Evolutionary conservation across 164 flowering plant genomes (phyloP), one percentile per base, ranked within the genome.

Genomic region (Pachysandra terminalis): DNA sequence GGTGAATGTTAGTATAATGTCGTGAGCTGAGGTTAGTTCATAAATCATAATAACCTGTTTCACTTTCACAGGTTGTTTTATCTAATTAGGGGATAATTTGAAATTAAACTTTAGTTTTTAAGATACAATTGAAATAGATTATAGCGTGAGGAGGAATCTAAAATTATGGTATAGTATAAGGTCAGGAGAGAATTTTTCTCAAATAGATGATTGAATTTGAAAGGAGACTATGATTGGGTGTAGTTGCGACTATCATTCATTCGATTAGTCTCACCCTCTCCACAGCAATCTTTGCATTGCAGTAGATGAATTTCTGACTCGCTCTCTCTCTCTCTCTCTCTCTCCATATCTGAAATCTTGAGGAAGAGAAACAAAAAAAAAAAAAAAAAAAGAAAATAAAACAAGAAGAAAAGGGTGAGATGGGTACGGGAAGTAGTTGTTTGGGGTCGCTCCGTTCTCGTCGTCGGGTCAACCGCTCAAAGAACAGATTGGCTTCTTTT

Each of bases 381-480:
- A n/a, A n/a, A n/a, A n/a, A n/a, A n/a, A n/a, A n/a, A n/a, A n/a
- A n/a, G n/a, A n/a, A n/a, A n/a, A n/a, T n/a, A n/a, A n/a, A n/a
- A n/a, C n/a, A 32, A 7, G 37, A 40, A 32, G 59, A 21, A 0
- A 22, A n/a, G 68, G 28, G 19, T 15, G 45, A 45, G 16, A 86
- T 86, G 93, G 90, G 93, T 69, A 78, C 83, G 67, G 69, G 85
- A 68, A 70, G 68, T 49, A 86, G 93, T 66, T 78, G 83, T 17
- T 56, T 83, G 72, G 76, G 79, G 65, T 73, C 86, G 22, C 68
- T 76, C 35, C 76, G 75, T 19, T 65, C 79, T 48, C 82, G 78
- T 64, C 55, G 74, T 7, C 77, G 82, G 24, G 70, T 61, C 73
- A 67, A 59, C 59, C 75, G 83, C 58, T 15, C 64, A 68, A 71